Conservation (phyloP, 1,139 yeast species). For the Pichia sp. region DNA sequence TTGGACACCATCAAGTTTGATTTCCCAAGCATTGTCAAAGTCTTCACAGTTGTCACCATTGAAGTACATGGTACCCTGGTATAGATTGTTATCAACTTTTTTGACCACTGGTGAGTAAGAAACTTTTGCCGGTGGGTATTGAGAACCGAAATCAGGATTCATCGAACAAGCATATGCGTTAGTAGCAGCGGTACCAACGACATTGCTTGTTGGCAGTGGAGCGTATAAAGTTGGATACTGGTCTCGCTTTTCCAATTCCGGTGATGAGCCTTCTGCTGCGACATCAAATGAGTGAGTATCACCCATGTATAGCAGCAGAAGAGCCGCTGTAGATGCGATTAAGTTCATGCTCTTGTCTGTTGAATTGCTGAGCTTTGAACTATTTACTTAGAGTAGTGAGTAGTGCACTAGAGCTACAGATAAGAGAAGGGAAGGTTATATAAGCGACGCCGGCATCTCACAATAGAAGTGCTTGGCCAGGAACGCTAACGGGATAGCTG, state of each 20-base stretch:
- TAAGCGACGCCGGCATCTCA: too few species aligned
- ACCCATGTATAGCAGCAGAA: too few species aligned
- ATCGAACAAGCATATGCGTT: conserved; percentile 6
- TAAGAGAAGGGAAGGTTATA: too few species aligned
- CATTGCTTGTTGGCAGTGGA: background rate
- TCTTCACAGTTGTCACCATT: conserved; percentile 17
- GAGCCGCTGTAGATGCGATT: too few species aligned
- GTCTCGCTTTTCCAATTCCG: conserved; percentile 4
- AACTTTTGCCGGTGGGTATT: conserved; percentile 23
- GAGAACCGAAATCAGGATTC: conserved; percentile 4
- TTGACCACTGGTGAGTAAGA: conserved; percentile 17
- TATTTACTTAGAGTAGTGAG: too few species aligned
- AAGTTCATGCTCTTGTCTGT: too few species aligned
- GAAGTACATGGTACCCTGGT: conserved; percentile 24
- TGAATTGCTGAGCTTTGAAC: too few species aligned
- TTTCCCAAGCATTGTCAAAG: conserved; percentile 21
- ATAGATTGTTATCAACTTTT: conserved; percentile 18
- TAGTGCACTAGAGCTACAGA: too few species aligned
- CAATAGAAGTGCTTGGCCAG: too few species aligned
- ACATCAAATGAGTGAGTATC: too few species aligned
- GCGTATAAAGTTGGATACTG: background rate
- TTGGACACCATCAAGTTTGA: conserved; percentile 27
- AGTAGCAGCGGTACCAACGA: background rate
- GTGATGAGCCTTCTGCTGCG: background rate
- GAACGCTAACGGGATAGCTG: too few species aligned